Conservation (phyloP, 176 grass and related monocot species). For the Eleusine coracana region DNA sequence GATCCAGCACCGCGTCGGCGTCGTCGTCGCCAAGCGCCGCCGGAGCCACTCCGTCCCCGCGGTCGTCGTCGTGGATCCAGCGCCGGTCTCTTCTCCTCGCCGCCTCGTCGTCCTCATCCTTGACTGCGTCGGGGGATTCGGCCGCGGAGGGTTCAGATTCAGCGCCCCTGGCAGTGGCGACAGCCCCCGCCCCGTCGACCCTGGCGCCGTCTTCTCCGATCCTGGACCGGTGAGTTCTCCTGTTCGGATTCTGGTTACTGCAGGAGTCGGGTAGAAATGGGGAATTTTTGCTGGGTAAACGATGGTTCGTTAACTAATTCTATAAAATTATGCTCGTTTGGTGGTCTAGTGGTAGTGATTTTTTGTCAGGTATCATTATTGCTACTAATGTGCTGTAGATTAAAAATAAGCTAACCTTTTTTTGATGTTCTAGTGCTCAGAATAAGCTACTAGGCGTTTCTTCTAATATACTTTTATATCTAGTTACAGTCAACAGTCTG, state of each 20-base stretch:
- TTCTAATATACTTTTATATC: conserved; percentile 12
- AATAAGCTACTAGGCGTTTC: neutral
- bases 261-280: conserved; percentile 34
- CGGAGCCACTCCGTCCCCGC: conserved; percentile 30
- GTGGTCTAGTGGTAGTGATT: neutral
- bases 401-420: neutral
- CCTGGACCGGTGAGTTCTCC: conserved; percentile 51
- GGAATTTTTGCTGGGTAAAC: conserved; percentile 2
- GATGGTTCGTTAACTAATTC: neutral
- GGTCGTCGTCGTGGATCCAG: conserved; percentile 71
- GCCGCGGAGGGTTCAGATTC: neutral
- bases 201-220: conserved; percentile 54
- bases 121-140: conserved; percentile 31
- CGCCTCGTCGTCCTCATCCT: conserved; percentile 46
- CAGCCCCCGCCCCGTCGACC: conserved; percentile 44
- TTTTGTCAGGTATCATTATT: conserved; percentile 19
- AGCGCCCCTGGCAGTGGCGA: conserved; percentile 1
- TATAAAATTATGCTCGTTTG: neutral
- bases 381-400: neutral
- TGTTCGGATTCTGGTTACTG: neutral
- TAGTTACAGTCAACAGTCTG: neutral
- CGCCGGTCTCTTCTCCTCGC: conserved; percentile 67
- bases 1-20: conserved; percentile 66
- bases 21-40: conserved; percentile 50
- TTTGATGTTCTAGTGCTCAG: neutral